Conservation (phyloP, 78 protist genomes). For the Dictyostelium intermedium region DNA sequence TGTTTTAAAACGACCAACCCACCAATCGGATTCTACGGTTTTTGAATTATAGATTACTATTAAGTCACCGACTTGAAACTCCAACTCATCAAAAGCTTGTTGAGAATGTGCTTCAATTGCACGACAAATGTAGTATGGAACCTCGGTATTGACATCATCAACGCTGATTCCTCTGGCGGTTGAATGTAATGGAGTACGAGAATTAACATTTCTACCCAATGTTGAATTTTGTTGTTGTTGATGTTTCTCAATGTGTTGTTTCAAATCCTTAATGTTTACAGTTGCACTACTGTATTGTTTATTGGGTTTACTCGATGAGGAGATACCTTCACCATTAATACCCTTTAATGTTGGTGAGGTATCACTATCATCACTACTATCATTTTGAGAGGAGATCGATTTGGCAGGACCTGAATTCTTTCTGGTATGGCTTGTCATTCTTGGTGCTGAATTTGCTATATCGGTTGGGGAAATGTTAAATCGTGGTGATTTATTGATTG, state of each 20-base stretch:
- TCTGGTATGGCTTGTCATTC: conserved; percentile 7
- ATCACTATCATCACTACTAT: not conserved
- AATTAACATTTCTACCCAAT: not conserved
- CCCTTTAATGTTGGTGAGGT: not conserved
- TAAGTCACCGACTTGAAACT: conserved; percentile 24
- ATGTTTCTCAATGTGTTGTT: not conserved
- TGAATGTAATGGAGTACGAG: not conserved
- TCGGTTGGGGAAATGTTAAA: not conserved
- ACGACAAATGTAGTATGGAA: conserved; percentile 46
- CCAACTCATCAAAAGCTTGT: conserved; percentile 35
- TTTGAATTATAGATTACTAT: conserved; percentile 26
- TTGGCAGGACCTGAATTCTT: conserved; percentile 28
- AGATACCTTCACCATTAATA: not conserved
- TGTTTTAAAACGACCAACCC: conserved; percentile 44
- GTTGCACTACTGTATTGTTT: not conserved
- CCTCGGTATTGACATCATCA: conserved; percentile 21
- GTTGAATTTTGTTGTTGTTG: conserved; percentile 1
- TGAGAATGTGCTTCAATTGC: not conserved
- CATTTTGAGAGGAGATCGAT: not conserved
- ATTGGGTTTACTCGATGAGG: not conserved
- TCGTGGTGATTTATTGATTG: conserved; percentile 21
- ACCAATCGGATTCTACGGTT: conserved; percentile 51
- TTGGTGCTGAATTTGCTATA: not conserved
- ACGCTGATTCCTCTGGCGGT: not conserved
- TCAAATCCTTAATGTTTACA: not conserved